phyloP scores from a whole-genome alignment of 2,329 filamentous ascomycete genomes.

The Botrytis hyacinthi region DNA sequence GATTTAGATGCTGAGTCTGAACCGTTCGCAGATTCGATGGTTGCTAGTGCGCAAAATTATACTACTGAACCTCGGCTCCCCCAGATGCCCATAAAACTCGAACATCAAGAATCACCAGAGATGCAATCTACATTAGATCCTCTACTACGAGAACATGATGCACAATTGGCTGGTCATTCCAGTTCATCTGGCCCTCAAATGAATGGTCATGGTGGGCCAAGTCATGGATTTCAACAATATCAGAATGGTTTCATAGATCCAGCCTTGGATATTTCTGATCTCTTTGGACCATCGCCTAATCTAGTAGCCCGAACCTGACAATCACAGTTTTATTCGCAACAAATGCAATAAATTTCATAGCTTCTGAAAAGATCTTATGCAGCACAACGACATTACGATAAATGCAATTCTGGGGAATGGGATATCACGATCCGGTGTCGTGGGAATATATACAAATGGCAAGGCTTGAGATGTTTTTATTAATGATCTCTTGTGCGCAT shows the following conservation, averaged over 20 bases:
- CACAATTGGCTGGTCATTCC: constrained; percentile 17
- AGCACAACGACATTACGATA: constrained; percentile 9
- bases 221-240: constrained; percentile 12
- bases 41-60: not conserved
- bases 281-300: constrained; percentile 15
- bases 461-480: not conserved
- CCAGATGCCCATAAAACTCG: constrained; percentile 4
- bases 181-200: constrained; percentile 5
- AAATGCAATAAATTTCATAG: constrained; percentile 11
- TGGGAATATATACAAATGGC: not conserved
- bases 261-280: constrained; percentile 17
- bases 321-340: not conserved
- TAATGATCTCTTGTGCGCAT: not conserved
- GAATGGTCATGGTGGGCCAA: constrained; percentile 8
- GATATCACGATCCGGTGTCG: constrained; percentile 9
- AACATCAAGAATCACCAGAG: constrained; percentile 16
- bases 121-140: constrained; percentile 22
- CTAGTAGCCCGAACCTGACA: constrained; percentile 16
- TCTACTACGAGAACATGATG: constrained; percentile 19
- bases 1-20: constrained; percentile 13
- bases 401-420: constrained; percentile 13
- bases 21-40: constrained; percentile 12
- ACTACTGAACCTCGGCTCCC: not conserved
- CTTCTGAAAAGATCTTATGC: not conserved
- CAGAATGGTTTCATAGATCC: constrained; percentile 19